Percentiles rank a stretch among this genome's conserved stretches.
Conservation (phyloP, 805 yeast species). For the Metschnikowia sp. region DNA sequence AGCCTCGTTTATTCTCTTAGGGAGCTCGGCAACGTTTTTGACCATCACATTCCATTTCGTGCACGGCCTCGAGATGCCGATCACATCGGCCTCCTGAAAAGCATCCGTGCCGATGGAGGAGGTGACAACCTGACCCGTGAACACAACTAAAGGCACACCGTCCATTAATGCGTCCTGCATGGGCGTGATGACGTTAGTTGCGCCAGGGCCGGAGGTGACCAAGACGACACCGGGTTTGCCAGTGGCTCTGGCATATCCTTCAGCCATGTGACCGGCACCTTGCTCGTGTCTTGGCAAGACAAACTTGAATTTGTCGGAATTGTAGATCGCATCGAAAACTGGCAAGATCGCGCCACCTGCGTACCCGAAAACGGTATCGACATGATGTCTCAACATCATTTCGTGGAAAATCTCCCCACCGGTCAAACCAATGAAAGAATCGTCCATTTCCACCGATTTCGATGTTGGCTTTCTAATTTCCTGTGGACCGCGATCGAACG, state of each 20-base stretch:
- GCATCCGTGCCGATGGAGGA: conserved; percentile 96
- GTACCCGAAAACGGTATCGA: conserved; percentile 94
- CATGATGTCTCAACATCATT: conserved; percentile 96
- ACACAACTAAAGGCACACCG: conserved; percentile 95
- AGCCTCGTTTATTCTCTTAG: conserved; percentile 94
- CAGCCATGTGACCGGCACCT: conserved; percentile 99
- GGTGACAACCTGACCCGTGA: conserved; percentile 97
- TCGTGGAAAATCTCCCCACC: conserved; percentile 99
- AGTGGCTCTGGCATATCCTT: conserved; percentile 92
- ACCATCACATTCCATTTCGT: conserved; percentile 99
- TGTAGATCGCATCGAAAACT: conserved; percentile 94
- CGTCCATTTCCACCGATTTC: conserved; percentile 52
- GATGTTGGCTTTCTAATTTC: conserved; percentile 5
- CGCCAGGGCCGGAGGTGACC: conserved; percentile 99
- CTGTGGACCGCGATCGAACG: conserved; percentile 40
- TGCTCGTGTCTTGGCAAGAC: conserved; percentile 96
- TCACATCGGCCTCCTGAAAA: conserved; percentile 98
- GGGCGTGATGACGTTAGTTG: conserved; percentile 97
- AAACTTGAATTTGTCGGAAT: conserved; percentile 83
- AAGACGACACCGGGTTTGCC: conserved; percentile 98
- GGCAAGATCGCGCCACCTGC: conserved; percentile 99
- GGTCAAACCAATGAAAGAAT: conserved; percentile 89
- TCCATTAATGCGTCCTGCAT: conserved; percentile 97
- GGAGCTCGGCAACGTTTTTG: conserved; percentile 88
- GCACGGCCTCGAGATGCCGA: conserved; percentile 95